phyloP scores from a whole-genome alignment of 2,329 filamentous ascomycete genomes.

The Ceratocystis colombiana region DNA sequence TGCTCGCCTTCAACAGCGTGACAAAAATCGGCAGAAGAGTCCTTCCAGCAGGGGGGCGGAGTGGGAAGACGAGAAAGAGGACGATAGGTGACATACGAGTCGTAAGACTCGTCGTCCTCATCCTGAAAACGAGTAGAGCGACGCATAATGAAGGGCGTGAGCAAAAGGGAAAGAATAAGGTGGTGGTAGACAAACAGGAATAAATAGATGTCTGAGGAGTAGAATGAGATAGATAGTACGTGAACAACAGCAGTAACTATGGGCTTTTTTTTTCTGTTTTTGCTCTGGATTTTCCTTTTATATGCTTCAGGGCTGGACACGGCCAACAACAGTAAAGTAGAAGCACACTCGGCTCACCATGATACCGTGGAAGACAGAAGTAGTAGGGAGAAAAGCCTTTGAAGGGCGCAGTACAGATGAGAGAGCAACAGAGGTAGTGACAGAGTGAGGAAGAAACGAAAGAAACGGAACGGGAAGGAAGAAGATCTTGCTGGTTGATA shows the following conservation, averaged over 20 bases:
- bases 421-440: neutral
- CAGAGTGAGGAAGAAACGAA: neutral
- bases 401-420: neutral
- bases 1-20: slow-evolving; percentile 37
- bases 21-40: slow-evolving; percentile 33
- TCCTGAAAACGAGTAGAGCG: slow-evolving; percentile 26
- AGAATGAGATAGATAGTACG: neutral
- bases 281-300: slow-evolving; percentile 3
- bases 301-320: slow-evolving; percentile 22
- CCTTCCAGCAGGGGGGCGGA: slow-evolving; percentile 48
- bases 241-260: neutral
- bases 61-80: slow-evolving; percentile 59
- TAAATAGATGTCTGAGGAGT: neutral
- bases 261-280: neutral
- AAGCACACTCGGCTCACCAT: slow-evolving; percentile 22
- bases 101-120: slow-evolving; percentile 24
- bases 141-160: slow-evolving; percentile 23
- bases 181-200: neutral
- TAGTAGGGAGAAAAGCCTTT: neutral
- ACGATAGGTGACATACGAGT: slow-evolving; percentile 53
- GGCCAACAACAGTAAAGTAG: slow-evolving; percentile 19
- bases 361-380: neutral
- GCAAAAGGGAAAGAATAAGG: neutral
- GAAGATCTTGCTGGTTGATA: slow-evolving; percentile 2
- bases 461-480: neutral